Evolutionary conservation across 805 yeast species (phyloP).

Genomic region (Saturnispora diversa): DNA sequence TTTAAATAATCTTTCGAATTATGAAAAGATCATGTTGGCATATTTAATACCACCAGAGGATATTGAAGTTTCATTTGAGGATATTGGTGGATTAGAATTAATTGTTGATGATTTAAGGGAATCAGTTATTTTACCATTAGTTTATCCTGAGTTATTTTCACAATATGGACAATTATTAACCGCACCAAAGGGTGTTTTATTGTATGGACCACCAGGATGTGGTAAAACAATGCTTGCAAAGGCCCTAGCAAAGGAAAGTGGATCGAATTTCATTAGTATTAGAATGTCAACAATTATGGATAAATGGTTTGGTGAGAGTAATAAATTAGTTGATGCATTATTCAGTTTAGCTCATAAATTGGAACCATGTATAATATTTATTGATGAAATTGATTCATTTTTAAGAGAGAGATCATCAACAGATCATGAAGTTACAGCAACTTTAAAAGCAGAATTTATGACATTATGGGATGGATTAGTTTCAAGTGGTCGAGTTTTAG

Average conservation of each 20-base stretch:
- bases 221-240: slow-evolving; percentile 97
- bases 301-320: slow-evolving; percentile 96
- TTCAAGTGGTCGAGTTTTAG: slow-evolving; percentile 69
- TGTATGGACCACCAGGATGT: slow-evolving; percentile 96
- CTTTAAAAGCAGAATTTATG: slow-evolving; percentile 94
- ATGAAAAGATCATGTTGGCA: slow-evolving; percentile 71
- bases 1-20: slow-evolving; percentile 41
- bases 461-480: slow-evolving; percentile 92
- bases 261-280: slow-evolving; percentile 84
- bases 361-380: slow-evolving; percentile 90
- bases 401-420: slow-evolving; percentile 72
- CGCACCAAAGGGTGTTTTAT: slow-evolving; percentile 89
- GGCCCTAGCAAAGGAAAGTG: slow-evolving; percentile 86
- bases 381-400: slow-evolving; percentile 94
- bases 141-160: slow-evolving; percentile 65
- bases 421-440: slow-evolving; percentile 94
- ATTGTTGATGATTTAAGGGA: slow-evolving; percentile 83
- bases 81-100: slow-evolving; percentile 81
- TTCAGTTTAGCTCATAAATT: slow-evolving; percentile 83
- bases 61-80: slow-evolving; percentile 64
- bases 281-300: slow-evolving; percentile 93
- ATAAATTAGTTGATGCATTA: slow-evolving; percentile 87
- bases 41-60: slow-evolving; percentile 81
- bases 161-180: slow-evolving; percentile 62
- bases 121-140: slow-evolving; percentile 79